phyloP scores from a whole-genome alignment of 352 stramenopile genomes.

The Phytophthora cactorum region DNA sequence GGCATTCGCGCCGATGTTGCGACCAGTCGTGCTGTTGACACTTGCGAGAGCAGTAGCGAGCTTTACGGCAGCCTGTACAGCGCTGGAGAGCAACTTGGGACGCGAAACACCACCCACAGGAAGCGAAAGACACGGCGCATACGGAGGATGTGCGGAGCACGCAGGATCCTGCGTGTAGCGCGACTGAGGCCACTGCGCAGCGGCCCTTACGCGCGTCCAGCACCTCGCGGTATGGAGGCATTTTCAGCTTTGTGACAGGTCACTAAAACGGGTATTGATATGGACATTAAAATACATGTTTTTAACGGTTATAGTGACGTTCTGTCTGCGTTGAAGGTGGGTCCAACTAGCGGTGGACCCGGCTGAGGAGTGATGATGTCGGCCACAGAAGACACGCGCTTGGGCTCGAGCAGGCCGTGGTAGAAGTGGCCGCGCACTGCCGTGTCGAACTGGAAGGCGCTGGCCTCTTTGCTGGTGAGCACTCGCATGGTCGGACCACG shows the following conservation, averaged over 20 bases:
- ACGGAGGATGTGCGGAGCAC: constrained; percentile 43
- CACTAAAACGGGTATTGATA: constrained; percentile 9
- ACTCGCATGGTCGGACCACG: constrained; percentile 66
- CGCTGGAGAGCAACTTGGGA: constrained; percentile 32
- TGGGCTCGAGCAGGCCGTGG: constrained; percentile 63
- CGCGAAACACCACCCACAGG: constrained; percentile 64
- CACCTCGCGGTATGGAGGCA: constrained; percentile 25
- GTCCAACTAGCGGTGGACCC: constrained; percentile 46
- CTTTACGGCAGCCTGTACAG: constrained; percentile 63
- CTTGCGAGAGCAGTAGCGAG: constrained; percentile 68
- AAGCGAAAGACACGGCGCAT: constrained; percentile 40
- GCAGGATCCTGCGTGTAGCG: constrained; percentile 34
- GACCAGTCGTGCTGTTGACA: constrained; percentile 74
- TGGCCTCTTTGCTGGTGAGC: constrained; percentile 59
- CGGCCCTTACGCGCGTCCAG: constrained; percentile 52
- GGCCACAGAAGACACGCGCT: constrained; percentile 36
- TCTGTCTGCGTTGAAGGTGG: constrained; percentile 37
- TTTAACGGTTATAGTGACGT: constrained; percentile 38
- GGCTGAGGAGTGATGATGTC: constrained; percentile 52
- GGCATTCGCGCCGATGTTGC: constrained; percentile 58
- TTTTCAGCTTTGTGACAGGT: neutral
- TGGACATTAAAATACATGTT: neutral
- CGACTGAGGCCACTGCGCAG: constrained; percentile 42
- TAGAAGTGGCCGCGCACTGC: constrained; percentile 66
- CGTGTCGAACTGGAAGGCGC: constrained; percentile 70